A percentile compares a stretch with the other conserved stretches of the same genome.
phyloP scores from a whole-genome alignment of 2,329 filamentous ascomycete genomes.

The Leptographium galeiforme region DNA sequence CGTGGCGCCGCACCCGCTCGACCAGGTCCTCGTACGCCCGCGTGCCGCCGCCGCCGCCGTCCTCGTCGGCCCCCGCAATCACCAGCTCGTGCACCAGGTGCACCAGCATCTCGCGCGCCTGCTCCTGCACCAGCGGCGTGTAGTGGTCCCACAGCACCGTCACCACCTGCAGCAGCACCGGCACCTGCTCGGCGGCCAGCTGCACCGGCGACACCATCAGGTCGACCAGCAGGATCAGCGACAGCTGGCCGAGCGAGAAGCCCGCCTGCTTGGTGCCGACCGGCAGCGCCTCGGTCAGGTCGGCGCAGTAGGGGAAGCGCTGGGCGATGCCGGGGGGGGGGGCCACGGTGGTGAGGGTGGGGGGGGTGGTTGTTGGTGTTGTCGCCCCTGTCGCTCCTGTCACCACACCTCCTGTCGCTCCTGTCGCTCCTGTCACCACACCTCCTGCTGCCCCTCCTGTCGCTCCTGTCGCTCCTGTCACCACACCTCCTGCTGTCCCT shows the following conservation, averaged over 20 bases:
- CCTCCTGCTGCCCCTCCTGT: no score
- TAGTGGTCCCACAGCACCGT: conserved; percentile 97
- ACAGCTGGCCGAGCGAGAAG: conserved; percentile 84
- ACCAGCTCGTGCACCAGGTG: conserved; percentile 95
- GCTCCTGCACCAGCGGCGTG: conserved; percentile 85
- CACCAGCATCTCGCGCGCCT: conserved; percentile 93
- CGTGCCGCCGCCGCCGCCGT: conserved; percentile 40
- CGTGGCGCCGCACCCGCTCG: conserved; percentile 73
- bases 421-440: no score
- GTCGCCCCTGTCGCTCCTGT: background rate
- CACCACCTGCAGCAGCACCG: conserved; percentile 78
- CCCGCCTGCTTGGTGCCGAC: conserved; percentile 84
- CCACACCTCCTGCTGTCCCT: background rate
- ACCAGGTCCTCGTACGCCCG: conserved; percentile 71
- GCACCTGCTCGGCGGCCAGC: conserved; percentile 64
- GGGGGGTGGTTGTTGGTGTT: background rate
- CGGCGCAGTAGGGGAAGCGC: conserved; percentile 72
- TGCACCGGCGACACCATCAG: conserved; percentile 88
- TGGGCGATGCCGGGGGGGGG: background rate
- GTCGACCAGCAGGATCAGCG: conserved; percentile 86
- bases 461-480: no score
- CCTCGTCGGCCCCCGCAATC: conserved; percentile 62
- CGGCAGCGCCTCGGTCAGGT: conserved; percentile 65
- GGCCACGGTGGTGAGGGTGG: background rate
- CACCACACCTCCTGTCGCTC: background rate